Evolutionary conservation across 2,329 filamentous ascomycete species (phyloP).

Genomic region (Colletotrichum orchidophilum): DNA sequence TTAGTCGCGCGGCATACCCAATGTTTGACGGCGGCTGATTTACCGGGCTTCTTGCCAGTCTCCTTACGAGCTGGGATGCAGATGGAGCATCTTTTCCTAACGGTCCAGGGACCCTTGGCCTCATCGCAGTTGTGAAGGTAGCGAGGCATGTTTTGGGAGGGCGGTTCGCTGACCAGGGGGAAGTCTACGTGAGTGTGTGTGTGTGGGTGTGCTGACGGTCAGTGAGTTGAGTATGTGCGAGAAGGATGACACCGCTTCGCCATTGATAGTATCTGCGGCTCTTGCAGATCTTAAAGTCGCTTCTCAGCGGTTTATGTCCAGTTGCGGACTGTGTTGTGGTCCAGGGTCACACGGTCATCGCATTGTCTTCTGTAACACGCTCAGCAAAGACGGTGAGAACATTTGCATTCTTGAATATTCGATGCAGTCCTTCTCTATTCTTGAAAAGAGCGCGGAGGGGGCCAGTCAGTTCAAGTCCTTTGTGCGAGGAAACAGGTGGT

Average conservation of each 20-base stretch:
- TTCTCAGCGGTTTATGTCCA: neutral
- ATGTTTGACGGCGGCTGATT: neutral
- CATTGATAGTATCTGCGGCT: fast-evolving
- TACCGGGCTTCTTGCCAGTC: neutral
- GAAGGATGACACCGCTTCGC: neutral
- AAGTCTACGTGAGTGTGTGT: neutral
- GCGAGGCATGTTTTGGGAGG: neutral
- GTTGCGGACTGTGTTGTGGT: neutral
- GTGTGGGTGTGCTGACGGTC: too few relatives aligned
- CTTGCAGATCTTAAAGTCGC: neutral
- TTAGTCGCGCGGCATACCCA: neutral
- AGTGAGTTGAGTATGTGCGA: neutral
- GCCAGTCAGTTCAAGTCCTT: neutral
- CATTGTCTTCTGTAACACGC: neutral
- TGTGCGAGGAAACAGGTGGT: neutral
- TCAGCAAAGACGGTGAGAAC: neutral
- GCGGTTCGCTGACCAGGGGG: neutral
- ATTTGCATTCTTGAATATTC: neutral
- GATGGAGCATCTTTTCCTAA: neutral
- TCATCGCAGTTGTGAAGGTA: neutral
- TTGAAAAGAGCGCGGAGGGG: neutral
- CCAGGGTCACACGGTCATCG: too few relatives aligned
- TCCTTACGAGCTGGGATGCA: neutral
- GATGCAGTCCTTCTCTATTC: neutral
- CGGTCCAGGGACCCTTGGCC: neutral